Base-by-base conservation (phyloP, 306 rosid species). In the Trifolium repens region DNA sequence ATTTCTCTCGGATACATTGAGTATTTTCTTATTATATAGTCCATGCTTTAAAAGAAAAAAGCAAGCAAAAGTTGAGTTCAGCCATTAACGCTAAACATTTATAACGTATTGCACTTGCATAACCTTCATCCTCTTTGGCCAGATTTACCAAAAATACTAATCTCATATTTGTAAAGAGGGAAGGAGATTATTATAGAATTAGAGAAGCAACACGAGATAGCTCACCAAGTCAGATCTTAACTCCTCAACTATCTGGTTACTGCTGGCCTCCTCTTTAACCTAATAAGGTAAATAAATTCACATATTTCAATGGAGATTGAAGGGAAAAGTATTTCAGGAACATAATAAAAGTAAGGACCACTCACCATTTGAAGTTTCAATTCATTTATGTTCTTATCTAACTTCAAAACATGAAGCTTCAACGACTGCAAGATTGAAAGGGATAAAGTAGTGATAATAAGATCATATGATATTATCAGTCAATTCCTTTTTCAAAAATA, bases 321-420 rank as follows among this genome's bases (percentile, higher is more conserved):
- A 67, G 79, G 62, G 65, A 39, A 66, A 52, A 46, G 34, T 78
- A 62, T 50, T 67, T 64, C 72, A 73, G 70, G 60, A 84, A 19
- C 49, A 74, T 32, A 52, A 71, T 13, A 42, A 35, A 68, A 35
- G 67, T 55, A 58, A 39, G 76, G 72, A 58, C 58, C 83, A 76
- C 96, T 78, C 84, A 91, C 98, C 93, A 90, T 59, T 78, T 79
- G 83, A 84, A 59, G 79, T 83, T 89, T 90, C 85, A 94, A 85
- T 58, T 86, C 91, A 35, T 89, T 83, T 75, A 91, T 82, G 79
- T 78, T 88, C 76, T 87, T 83, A 32, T 81, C 84, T 60, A 94
- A 89, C 90, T 79, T 87, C 75, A 94, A 78, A 82, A 94, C 98
- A 84, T 90, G 97, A 71, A 94, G 97, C 87, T 94, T 94, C 87